Evolutionary conservation across 1,284 basidiomycete genomes (phyloP), one percentile per base, ranked within the genome.

Genomic region (Chondrostereum purpureum): DNA sequence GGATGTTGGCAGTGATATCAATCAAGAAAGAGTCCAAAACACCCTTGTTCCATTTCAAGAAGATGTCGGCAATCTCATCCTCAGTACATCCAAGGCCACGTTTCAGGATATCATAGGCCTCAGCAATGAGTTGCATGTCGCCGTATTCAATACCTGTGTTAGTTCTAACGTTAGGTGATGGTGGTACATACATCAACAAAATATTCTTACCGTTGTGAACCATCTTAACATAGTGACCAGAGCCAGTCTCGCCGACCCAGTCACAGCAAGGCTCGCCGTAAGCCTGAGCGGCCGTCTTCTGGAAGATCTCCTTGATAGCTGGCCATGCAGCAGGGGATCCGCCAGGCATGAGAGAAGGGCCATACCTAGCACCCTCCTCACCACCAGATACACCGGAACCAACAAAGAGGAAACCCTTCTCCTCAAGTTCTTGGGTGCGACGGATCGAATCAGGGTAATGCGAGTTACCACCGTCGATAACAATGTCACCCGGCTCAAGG

Each of bases 21-120:
- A 99, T 96, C 60, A 99, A 77, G 91, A 98, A 99, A 41, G 95
- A 99, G 73, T 98, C 93, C 52, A 98, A 88, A 59, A 99, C 95
- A 64, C 96, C 95, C 70, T 83, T 93, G 81, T 99, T 98, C 95
- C 96, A 99, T 62, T 77, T 86, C 44, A 75, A 63, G 69, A 94
- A 94, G 67, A 92, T 89, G 51, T 84, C 83, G 49, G 92, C 87
- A 56, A 96, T 95, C 69, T 97, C 93, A 53, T 76, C 73, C 60
- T 92, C 89, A 33, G 64, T 48, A 51, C 96, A 75, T 53, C 86
- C 91, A 58, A 99, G 85, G 56, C 95, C 96, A 58, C 92, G 89
- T 68, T 95, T 96, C 64, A 99, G 85, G 68, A 99, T 97, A 66
- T 98, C 93, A 67, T 96, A 97, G 14, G 89, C 92, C 72, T 99